Evolutionary conservation across 805 yeast genomes (phyloP).

Genomic region (Starmerella etchellsii): DNA sequence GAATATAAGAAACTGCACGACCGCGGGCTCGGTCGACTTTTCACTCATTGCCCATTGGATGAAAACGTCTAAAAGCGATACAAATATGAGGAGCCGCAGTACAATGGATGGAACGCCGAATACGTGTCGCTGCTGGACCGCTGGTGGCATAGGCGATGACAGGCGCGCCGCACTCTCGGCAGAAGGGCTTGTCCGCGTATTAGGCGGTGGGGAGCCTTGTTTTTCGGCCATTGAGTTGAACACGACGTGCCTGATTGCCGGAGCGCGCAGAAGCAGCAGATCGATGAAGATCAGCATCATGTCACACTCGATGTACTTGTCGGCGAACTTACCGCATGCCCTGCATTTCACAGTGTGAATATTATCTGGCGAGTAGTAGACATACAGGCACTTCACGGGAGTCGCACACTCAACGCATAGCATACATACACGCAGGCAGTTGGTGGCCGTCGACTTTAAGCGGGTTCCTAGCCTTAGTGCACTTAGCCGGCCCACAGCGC

Average conservation of each 20-base stretch:
- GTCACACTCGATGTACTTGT: conserved; percentile 84
- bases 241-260: conserved; percentile 66
- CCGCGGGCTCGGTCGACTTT: conserved; percentile 30
- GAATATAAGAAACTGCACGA: conserved; percentile 20
- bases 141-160: not conserved
- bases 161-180: too few species aligned
- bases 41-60: conserved; percentile 87
- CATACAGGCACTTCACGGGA: conserved; percentile 52
- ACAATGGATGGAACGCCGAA: conserved; percentile 3
- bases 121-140: not conserved
- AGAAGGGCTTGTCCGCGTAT: not conserved
- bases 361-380: conserved; percentile 61
- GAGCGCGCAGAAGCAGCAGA: conserved; percentile 68
- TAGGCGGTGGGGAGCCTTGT: not conserved
- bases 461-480: not conserved
- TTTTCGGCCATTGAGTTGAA: conserved; percentile 42
- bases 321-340: conserved; percentile 62
- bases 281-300: conserved; percentile 74
- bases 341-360: conserved; percentile 69
- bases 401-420: conserved; percentile 80
- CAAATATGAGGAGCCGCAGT: conserved; percentile 34
- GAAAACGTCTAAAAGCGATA: conserved; percentile 76
- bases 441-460: too few species aligned
- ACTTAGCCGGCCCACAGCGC: not conserved
- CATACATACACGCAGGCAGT: conserved; percentile 39